phyloP scores from a whole-genome alignment of 192 early-diverging fungal genomes.

The Gaertneriomyces semiglobifer region DNA sequence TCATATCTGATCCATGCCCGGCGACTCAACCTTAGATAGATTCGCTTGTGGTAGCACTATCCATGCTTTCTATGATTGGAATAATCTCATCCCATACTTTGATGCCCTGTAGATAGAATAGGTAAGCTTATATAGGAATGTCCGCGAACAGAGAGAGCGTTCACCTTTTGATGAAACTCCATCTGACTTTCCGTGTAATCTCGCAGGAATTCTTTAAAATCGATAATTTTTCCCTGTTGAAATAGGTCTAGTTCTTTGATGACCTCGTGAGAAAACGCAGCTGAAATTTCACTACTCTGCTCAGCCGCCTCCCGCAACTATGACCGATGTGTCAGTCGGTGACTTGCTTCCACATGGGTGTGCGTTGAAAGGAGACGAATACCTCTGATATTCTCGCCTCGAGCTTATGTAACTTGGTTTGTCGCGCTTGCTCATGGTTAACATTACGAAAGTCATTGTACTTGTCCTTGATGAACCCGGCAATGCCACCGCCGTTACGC shows the following conservation, averaged over 20 bases:
- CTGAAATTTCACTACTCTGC: constrained; percentile 65
- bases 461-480: constrained; percentile 81
- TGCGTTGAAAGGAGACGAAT: neutral
- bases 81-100: constrained; percentile 82
- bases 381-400: constrained; percentile 70
- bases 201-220: constrained; percentile 72
- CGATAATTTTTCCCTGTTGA: constrained; percentile 70
- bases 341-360: constrained; percentile 6
- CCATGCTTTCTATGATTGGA: constrained; percentile 68
- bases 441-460: constrained; percentile 85
- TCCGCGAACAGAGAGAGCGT: neutral
- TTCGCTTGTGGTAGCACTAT: neutral
- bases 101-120: constrained; percentile 39
- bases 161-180: constrained; percentile 77
- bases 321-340: neutral
- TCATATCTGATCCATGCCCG: too few relatives aligned
- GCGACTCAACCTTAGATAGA: too few relatives aligned
- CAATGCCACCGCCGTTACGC: constrained; percentile 56
- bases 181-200: constrained; percentile 77
- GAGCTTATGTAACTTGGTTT: constrained; percentile 75
- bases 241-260: constrained; percentile 82
- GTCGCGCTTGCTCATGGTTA: constrained; percentile 74
- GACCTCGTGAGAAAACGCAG: constrained; percentile 74
- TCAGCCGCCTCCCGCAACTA: constrained; percentile 81
- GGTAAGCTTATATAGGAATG: neutral